These are phyloP conservation scores for Schoenoplectus triqueter DNA, from an alignment of 202 grass and related monocot genomes.

Conservation along the genomic window DNA sequence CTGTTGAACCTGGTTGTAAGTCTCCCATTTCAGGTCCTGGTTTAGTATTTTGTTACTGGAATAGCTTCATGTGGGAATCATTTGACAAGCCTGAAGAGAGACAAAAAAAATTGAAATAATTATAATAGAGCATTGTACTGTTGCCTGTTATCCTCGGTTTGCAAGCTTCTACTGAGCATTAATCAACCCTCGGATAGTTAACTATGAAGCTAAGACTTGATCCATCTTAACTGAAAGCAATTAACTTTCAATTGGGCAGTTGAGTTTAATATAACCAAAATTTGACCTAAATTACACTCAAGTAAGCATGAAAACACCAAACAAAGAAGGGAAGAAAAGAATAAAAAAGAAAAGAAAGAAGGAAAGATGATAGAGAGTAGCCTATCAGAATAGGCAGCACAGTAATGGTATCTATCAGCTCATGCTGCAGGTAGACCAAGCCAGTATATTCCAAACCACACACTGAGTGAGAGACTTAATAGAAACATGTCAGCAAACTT, in stretches of 20 bases:
- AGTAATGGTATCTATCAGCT: background rate
- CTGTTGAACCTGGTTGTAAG: background rate
- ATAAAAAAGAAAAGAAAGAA: background rate
- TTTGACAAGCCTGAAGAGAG: conserved; percentile 2
- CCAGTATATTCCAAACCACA: background rate
- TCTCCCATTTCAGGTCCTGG: conserved; percentile 14
- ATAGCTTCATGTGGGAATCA: conserved; percentile 9
- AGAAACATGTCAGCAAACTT: background rate
- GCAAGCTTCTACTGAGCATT: too few species aligned
- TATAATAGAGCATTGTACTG: background rate
- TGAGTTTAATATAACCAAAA: background rate
- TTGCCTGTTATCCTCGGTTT: too few species aligned
- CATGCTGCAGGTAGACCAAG: background rate
- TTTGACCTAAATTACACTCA: background rate
- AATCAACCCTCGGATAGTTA: too few species aligned
- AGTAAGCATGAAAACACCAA: background rate
- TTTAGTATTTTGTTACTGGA: conserved; percentile 5
- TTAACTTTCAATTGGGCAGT: background rate
- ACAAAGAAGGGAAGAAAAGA: background rate
- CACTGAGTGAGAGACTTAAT: background rate
- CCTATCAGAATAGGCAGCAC: background rate
- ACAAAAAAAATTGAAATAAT: background rate
- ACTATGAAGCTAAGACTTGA: background rate
- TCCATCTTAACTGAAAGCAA: background rate
- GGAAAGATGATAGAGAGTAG: background rate